Conservation (phyloP, 768 basidiomycete species). For the Lactifluus rugatus region DNA sequence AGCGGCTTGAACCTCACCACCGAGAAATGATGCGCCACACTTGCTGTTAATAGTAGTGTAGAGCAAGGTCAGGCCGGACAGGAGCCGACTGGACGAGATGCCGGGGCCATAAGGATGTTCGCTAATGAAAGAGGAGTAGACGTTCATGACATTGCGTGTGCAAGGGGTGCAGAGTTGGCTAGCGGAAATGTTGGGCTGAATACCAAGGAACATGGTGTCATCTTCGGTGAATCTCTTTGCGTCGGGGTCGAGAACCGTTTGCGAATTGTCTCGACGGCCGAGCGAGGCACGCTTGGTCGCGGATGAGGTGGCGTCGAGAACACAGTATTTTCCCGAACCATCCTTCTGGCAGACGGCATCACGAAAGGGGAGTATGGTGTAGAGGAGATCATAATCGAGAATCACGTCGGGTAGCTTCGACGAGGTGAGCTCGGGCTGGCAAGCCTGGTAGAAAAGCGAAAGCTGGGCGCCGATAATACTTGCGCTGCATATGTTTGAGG, state of each 20-base stretch:
- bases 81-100: conserved; percentile 49
- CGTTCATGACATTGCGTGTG: conserved; percentile 62
- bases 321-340: conserved; percentile 61
- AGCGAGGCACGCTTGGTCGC: conserved; percentile 8
- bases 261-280: conserved; percentile 23
- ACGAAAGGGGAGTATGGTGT: conserved; percentile 54
- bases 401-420: conserved; percentile 40
- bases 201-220: conserved; percentile 78
- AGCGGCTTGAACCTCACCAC: conserved; percentile 56
- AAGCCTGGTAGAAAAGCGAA: conserved; percentile 58
- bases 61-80: conserved; percentile 54
- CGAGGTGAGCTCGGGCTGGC: conserved; percentile 59
- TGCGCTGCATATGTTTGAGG: conserved; percentile 43
- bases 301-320: conserved; percentile 35
- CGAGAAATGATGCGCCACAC: conserved; percentile 69
- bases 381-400: conserved; percentile 71
- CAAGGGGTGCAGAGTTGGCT: conserved; percentile 68
- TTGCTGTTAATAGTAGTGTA: conserved; percentile 50
- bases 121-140: conserved; percentile 73
- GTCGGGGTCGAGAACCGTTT: conserved; percentile 39
- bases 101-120: conserved; percentile 68
- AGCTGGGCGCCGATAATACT: conserved; percentile 52
- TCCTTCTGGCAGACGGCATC: conserved; percentile 70
- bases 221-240: conserved; percentile 40
- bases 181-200: conserved; percentile 40